Percentiles rank a stretch among this genome's conserved stretches.
These are phyloP conservation scores for Globisporangium uncinulatum DNA, from an alignment of 352 stramenopile genomes.

Conservation along the genomic window DNA sequence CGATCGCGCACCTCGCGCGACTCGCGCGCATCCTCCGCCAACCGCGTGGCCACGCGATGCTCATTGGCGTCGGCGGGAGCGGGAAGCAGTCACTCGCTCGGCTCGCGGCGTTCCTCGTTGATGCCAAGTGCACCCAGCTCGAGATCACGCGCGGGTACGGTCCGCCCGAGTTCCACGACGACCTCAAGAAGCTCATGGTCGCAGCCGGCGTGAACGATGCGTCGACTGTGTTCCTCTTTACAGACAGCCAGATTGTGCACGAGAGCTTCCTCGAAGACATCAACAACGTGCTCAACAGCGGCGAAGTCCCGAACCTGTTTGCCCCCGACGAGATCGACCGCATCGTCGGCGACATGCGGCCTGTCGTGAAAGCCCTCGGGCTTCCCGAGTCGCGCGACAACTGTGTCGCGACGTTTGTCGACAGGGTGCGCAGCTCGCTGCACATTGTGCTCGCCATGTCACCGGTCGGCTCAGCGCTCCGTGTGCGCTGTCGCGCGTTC, in stretches of 20 bases:
- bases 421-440: conserved; percentile 88
- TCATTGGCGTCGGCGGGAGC: conserved; percentile 89
- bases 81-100: conserved; percentile 89
- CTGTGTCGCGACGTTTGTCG: conserved; percentile 80
- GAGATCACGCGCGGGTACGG: conserved; percentile 92
- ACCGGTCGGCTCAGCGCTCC: conserved; percentile 88
- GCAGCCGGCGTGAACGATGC: conserved; percentile 83
- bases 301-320: conserved; percentile 92
- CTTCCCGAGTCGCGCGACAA: conserved; percentile 64
- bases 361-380: conserved; percentile 67
- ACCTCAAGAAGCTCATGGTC: conserved; percentile 90
- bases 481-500: conserved; percentile 92
- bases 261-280: conserved; percentile 94
- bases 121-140: conserved; percentile 89
- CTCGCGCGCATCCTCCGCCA: conserved; percentile 92
- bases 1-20: conserved; percentile 90
- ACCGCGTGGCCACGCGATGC: conserved; percentile 86
- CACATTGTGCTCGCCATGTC: conserved; percentile 92
- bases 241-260: conserved; percentile 90
- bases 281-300: conserved; percentile 93
- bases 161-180: conserved; percentile 88
- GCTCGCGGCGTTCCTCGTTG: conserved; percentile 88
- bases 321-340: conserved; percentile 87
- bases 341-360: conserved; percentile 82
- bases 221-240: conserved; percentile 91